phyloP scores from a whole-genome alignment of 1,284 basidiomycete genomes.

The Lentinula novae-zelandiae region DNA sequence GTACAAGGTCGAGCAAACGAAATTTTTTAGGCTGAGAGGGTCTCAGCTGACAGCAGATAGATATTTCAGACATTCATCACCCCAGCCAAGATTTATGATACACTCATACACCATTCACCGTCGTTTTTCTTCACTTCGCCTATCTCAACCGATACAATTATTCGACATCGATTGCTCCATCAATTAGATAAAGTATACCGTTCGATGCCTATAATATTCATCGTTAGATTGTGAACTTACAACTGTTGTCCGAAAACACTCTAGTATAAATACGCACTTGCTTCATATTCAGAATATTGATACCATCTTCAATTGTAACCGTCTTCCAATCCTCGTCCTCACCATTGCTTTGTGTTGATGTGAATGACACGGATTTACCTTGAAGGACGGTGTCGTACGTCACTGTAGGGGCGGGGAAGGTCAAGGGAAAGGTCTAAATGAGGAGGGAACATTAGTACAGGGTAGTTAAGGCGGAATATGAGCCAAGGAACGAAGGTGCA shows the following conservation, averaged over 20 bases:
- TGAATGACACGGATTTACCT: slow-evolving; percentile 52
- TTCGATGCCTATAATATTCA: slow-evolving; percentile 50
- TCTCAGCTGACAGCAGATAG: no score
- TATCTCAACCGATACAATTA: not conserved
- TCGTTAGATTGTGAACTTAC: slow-evolving; percentile 3
- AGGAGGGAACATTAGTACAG: slow-evolving; percentile 20
- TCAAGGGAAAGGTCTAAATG: slow-evolving; percentile 1
- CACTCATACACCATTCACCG: not conserved
- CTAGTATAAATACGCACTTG: slow-evolving; percentile 37
- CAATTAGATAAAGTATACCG: slow-evolving; percentile 68
- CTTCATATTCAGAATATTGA: slow-evolving; percentile 51
- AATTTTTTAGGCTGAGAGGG: no score
- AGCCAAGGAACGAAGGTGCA: not conserved
- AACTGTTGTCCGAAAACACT: not conserved
- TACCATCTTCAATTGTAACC: slow-evolving; percentile 49
- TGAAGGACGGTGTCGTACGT: slow-evolving; percentile 49
- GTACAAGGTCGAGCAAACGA: no score
- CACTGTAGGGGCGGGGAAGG: slow-evolving; percentile 27
- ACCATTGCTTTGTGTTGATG: slow-evolving; percentile 27
- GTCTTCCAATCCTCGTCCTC: slow-evolving; percentile 50
- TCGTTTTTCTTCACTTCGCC: not conserved
- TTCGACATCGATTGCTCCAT: slow-evolving; percentile 44
- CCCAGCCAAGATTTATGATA: not conserved
- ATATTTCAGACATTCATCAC: no score
- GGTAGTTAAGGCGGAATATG: slow-evolving; percentile 18